phyloP scores from a whole-genome alignment of 495 filamentous ascomycete species.

The Clavariopsis aquatica region DNA sequence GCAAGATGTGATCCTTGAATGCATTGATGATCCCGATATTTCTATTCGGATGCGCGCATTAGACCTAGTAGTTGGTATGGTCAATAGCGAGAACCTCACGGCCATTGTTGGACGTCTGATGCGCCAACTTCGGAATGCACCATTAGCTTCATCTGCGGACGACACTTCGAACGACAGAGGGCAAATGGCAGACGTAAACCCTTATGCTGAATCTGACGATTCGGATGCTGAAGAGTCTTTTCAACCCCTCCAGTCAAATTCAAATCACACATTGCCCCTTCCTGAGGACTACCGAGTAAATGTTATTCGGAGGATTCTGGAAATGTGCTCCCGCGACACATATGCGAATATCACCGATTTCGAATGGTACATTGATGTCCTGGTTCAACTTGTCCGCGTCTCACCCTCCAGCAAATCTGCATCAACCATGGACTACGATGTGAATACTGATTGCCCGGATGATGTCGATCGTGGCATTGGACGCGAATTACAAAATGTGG shows the following conservation, averaged over 20 bases:
- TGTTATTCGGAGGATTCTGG: conserved; percentile 76
- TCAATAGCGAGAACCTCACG: conserved; percentile 77
- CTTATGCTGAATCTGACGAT: conserved; percentile 58
- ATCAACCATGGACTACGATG: conserved; percentile 21
- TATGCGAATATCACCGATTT: conserved; percentile 86
- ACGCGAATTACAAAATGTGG: conserved; percentile 79
- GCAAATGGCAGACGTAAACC: conserved; percentile 43
- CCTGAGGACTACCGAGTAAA: conserved; percentile 80
- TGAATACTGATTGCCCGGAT: conserved; percentile 26
- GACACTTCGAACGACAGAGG: conserved; percentile 43
- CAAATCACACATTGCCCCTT: conserved; percentile 50
- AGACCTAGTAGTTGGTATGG: conserved; percentile 88
- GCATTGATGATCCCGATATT: conserved; percentile 92
- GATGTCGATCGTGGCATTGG: conserved; percentile 75
- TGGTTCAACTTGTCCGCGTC: conserved; percentile 77
- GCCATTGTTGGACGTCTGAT: conserved; percentile 84
- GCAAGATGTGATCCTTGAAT: conserved; percentile 92
- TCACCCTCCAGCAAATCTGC: conserved; percentile 48
- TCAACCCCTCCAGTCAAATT: conserved; percentile 39
- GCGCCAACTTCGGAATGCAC: conserved; percentile 68
- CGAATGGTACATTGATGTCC: conserved; percentile 90
- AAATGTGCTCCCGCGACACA: conserved; percentile 88
- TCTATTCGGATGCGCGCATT: conserved; percentile 94
- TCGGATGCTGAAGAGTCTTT: conserved; percentile 56
- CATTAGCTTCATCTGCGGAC: conserved; percentile 45